Base-by-base conservation (phyloP, 768 basidiomycete genomes). In the Obba rivulosa region DNA sequence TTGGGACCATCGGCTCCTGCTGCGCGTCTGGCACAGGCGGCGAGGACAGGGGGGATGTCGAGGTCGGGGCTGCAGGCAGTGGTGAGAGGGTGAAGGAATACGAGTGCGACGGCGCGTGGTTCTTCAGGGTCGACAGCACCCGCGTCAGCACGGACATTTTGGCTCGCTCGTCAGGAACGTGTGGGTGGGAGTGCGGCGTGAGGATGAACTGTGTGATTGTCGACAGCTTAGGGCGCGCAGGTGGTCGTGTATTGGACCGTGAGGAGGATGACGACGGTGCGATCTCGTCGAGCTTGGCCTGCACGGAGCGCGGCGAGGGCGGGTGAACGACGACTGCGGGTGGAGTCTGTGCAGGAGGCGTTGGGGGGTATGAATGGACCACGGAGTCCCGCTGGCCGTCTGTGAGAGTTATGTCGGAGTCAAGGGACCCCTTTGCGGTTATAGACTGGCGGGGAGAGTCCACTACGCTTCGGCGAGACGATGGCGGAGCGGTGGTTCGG, bases 1-100 rank as follows among this genome's bases (percentile, higher is more conserved):
- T 54, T 17, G 59, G 52, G 8, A 64, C 46, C n/a, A n/a, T n/a
- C n/a, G n/a, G n/a, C 13, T 31, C 28, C 28, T 31, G 28, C 59
- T 56, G 21, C 58, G 46, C 45, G 51, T 60, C 50, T 43, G n/a
- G 34, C 45, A 58, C 48, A 35, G 57, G 20, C 35, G 64, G 25
- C 4, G 57, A 48, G 3, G 49, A 42, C 4, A 62, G 50, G 4
- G 52, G 50, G 13, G 54, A 35, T 2, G 57, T 25, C 23, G 46
- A 44, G 2, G n/a, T 44, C 13, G 25, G 39, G 4, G 58, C 43
- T 22, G 63, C 61, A 8, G 66, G 53, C 14, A 57, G 47, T 5
- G 64, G 58, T 3, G 75, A 74, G 2, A 84, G 69, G 1, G 78
- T 78, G 60, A 85, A 86, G 4, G 84, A 85, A 49, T 71, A 76